These are phyloP conservation scores for Truncatella angustata DNA, from an alignment of 2,329 filamentous ascomycete genomes.

Conservation along the genomic window DNA sequence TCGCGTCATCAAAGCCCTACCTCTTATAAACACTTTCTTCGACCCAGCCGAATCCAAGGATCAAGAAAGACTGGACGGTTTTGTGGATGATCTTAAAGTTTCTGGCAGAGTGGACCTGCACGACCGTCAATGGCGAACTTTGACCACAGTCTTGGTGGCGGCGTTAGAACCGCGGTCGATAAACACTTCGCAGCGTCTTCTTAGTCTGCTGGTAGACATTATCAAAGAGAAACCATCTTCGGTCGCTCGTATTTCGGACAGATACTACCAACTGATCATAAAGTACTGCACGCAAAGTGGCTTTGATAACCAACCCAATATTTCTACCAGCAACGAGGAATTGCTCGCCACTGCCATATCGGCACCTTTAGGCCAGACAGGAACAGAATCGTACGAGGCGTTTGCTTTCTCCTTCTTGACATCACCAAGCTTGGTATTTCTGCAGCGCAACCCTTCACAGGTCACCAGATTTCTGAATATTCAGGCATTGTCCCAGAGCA, in stretches of 20 bases:
- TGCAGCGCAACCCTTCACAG: conserved; percentile 37
- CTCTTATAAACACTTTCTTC: conserved; percentile 51
- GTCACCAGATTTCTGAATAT: conserved; percentile 39
- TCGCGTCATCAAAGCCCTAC: conserved; percentile 39
- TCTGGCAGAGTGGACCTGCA: conserved; percentile 9
- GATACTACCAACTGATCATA: conserved; percentile 41
- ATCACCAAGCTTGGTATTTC: conserved; percentile 32
- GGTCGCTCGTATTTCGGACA: conserved; percentile 23
- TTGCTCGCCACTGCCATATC: conserved; percentile 20
- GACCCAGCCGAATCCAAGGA: conserved; percentile 44
- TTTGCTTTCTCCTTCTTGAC: conserved; percentile 29
- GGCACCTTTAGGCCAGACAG: conserved; percentile 19
- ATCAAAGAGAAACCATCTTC: conserved; percentile 25
- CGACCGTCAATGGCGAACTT: conserved; percentile 18
- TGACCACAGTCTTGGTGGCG: conserved; percentile 24
- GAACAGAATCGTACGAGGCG: conserved; percentile 21
- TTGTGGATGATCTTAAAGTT: conserved; percentile 40
- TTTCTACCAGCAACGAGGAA: conserved; percentile 13
- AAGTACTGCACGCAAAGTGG: conserved; percentile 29
- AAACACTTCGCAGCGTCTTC: conserved; percentile 26
- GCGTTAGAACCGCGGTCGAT: conserved; percentile 26
- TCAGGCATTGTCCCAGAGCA: conserved; percentile 38
- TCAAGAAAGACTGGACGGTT: conserved; percentile 42
- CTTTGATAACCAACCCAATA: conserved; percentile 15
- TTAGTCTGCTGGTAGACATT: conserved; percentile 35